These are phyloP conservation scores for Rhodotorula sp. DNA, from an alignment of 1,284 basidiomycete species.

Conservation along the genomic window DNA sequence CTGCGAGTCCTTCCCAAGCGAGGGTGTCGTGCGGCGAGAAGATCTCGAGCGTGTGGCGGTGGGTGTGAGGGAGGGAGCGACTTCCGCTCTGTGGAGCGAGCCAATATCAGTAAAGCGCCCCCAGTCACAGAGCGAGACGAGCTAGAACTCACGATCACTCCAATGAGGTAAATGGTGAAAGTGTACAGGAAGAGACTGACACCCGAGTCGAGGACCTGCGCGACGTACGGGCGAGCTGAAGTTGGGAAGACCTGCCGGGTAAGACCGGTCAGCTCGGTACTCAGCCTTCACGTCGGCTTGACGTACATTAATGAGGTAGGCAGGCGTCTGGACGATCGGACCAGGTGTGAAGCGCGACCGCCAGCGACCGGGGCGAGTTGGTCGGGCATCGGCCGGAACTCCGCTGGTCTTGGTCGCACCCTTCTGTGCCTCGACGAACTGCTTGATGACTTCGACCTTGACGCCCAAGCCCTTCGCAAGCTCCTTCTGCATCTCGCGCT, in stretches of 20 bases:
- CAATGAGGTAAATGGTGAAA: slow-evolving; percentile 33
- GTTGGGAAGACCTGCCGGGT: slow-evolving; percentile 28
- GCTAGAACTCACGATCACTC: slow-evolving; percentile 27
- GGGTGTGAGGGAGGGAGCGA: slow-evolving; percentile 9
- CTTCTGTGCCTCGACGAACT: slow-evolving; percentile 56
- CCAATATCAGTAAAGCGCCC: background rate
- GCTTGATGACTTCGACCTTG: slow-evolving; percentile 71
- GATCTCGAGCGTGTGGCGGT: slow-evolving; percentile 16
- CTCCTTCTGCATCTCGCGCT: slow-evolving; percentile 57
- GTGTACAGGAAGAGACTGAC: slow-evolving; percentile 36
- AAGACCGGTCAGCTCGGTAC: background rate
- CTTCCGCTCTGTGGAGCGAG: slow-evolving; percentile 11
- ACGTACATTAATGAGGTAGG: slow-evolving; percentile 28
- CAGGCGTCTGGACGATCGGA: slow-evolving; percentile 25
- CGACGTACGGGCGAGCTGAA: slow-evolving; percentile 28
- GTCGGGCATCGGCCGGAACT: background rate
- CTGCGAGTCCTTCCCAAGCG: slow-evolving; percentile 12
- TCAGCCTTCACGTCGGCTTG: too few relatives aligned
- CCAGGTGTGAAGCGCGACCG: background rate
- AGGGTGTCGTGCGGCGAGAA: slow-evolving; percentile 6
- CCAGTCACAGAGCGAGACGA: too few relatives aligned
- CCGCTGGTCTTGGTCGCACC: background rate
- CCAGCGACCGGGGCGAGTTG: slow-evolving; percentile 14
- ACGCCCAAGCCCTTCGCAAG: slow-evolving; percentile 73
- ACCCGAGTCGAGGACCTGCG: slow-evolving; percentile 34